Conservation (phyloP, 192 early-diverging fungal genomes). For the Coemansia sp. region DNA sequence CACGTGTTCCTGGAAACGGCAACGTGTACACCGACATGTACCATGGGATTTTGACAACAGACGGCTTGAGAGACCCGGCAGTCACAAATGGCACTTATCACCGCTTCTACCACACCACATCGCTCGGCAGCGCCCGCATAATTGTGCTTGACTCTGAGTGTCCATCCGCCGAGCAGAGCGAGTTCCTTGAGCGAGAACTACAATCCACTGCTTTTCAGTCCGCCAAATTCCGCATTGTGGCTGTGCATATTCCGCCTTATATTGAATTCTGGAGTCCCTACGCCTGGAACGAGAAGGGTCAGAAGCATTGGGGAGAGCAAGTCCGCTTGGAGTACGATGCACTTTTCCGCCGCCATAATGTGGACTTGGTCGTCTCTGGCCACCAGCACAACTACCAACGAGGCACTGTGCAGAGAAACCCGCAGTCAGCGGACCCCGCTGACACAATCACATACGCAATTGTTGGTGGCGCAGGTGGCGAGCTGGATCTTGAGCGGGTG, state of each 20-base stretch:
- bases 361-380: slow-evolving; percentile 73
- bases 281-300: slow-evolving; percentile 63
- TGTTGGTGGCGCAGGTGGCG: slow-evolving; percentile 72
- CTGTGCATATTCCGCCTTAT: slow-evolving; percentile 73
- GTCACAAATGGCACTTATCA: slow-evolving; percentile 35
- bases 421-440: slow-evolving; percentile 26
- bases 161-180: slow-evolving; percentile 58
- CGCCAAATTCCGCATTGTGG: slow-evolving; percentile 62
- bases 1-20: slow-evolving; percentile 50
- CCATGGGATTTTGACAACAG: slow-evolving; percentile 31
- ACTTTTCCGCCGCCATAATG: slow-evolving; percentile 62
- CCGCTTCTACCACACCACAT: slow-evolving; percentile 36
- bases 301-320: slow-evolving; percentile 71
- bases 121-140: slow-evolving; percentile 61
- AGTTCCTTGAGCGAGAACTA: slow-evolving; percentile 62
- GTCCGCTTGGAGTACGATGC: slow-evolving; percentile 63
- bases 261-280: slow-evolving; percentile 74
- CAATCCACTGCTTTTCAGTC: slow-evolving; percentile 51
- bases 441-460: slow-evolving; percentile 60
- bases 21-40: slow-evolving; percentile 50
- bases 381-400: slow-evolving; percentile 81
- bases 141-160: slow-evolving; percentile 71
- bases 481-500: slow-evolving; percentile 60
- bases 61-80: slow-evolving; percentile 6
- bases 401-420: slow-evolving; percentile 20